Conservation (phyloP, 140 eudicot genomes). For the Erigeron philadelphicus region DNA sequence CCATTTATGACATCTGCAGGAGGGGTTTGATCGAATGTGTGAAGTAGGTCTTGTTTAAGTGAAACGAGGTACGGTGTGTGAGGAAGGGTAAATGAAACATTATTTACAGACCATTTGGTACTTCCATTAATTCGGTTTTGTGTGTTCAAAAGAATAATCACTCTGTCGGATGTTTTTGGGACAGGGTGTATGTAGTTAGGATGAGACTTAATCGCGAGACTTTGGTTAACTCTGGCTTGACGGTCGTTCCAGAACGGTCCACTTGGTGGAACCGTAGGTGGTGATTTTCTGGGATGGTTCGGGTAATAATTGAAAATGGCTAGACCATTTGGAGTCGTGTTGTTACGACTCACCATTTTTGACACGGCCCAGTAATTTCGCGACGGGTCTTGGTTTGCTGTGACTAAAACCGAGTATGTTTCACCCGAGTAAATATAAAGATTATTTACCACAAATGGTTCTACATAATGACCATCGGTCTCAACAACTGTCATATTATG, state of each 20-base stretch:
- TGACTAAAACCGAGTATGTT: constrained; percentile 70
- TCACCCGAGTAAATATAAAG: constrained; percentile 87
- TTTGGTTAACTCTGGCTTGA: constrained; percentile 47
- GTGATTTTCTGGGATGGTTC: constrained; percentile 51
- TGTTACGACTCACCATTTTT: constrained; percentile 55
- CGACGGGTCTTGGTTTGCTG: constrained; percentile 66
- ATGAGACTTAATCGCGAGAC: constrained; percentile 50
- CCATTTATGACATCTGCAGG: constrained; percentile 44
- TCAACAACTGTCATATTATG: constrained; percentile 88
- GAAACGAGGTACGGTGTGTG: constrained; percentile 68
- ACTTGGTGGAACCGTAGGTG: constrained; percentile 58
- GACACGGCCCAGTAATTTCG: constrained; percentile 69
- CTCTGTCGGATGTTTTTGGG: constrained; percentile 55
- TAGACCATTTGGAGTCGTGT: constrained; percentile 54
- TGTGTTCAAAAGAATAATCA: constrained; percentile 67
- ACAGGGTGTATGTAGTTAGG: constrained; percentile 42
- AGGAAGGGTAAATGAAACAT: constrained; percentile 60
- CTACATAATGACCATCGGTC: constrained; percentile 78
- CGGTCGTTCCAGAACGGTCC: constrained; percentile 65
- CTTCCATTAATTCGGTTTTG: constrained; percentile 51
- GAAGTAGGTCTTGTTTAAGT: constrained; percentile 40
- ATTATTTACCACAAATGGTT: constrained; percentile 67
- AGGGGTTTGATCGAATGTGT: constrained; percentile 45
- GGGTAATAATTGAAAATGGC: constrained; percentile 83
- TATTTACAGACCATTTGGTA: constrained; percentile 66